Evolutionary conservation across 176 grass and related monocot species (phyloP).

Genomic region (Tillandsia fasciculata): DNA sequence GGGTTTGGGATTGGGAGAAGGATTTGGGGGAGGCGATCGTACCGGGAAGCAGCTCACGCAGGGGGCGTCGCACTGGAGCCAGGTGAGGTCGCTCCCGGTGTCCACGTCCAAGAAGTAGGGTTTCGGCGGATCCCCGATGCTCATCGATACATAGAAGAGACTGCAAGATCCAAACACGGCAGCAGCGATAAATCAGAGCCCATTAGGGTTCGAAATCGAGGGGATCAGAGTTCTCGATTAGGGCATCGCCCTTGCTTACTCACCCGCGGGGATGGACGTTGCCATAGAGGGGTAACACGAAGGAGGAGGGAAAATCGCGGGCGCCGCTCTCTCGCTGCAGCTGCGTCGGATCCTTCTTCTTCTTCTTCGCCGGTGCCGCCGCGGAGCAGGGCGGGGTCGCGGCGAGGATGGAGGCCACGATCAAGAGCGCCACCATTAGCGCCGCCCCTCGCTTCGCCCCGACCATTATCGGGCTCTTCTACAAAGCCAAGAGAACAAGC

Average conservation of each 20-base stretch:
- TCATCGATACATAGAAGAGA: slow-evolving; percentile 52
- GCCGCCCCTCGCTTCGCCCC: not conserved
- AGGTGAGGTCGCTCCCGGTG: slow-evolving; percentile 89
- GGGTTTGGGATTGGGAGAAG: not conserved
- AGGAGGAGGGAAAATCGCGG: slow-evolving; percentile 21
- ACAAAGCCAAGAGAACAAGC: not conserved
- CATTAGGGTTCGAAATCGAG: not conserved
- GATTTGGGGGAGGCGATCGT: not conserved
- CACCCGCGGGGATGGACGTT: slow-evolving; percentile 68
- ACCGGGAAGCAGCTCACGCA: slow-evolving; percentile 88
- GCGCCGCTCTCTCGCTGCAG: not conserved
- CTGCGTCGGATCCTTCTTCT: not conserved
- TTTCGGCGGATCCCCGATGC: slow-evolving; percentile 72
- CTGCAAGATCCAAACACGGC: slow-evolving; percentile 23
- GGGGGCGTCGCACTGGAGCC: slow-evolving; percentile 87
- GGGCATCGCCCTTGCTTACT: too few species aligned
- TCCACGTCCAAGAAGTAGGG: slow-evolving; percentile 83
- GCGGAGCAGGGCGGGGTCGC: not conserved
- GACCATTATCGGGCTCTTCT: too few species aligned
- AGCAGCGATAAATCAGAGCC: not conserved
- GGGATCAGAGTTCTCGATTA: not conserved
- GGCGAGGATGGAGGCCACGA: not conserved
- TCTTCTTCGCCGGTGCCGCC: not conserved
- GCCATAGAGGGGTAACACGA: slow-evolving; percentile 54
- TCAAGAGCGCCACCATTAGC: slow-evolving; percentile 6